Conservation (phyloP, 768 basidiomycete genomes). For the Tylopilus vinaceipallidus region DNA sequence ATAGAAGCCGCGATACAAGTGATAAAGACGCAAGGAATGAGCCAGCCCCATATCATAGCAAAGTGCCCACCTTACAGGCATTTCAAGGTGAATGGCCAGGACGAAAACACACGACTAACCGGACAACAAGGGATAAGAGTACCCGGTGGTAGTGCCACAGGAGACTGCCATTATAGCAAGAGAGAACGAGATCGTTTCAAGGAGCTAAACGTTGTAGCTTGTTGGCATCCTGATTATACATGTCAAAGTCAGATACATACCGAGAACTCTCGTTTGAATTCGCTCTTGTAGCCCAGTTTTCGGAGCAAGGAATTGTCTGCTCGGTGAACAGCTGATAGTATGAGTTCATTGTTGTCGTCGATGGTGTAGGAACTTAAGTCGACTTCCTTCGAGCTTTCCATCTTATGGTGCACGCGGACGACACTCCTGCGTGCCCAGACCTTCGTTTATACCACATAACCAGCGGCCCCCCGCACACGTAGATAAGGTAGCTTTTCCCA, state of each 20-base stretch:
- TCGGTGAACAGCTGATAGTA: conserved; percentile 7
- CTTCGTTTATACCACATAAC: background rate
- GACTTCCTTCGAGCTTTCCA: background rate
- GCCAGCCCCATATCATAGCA: conserved; percentile 8
- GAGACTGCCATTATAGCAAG: conserved; percentile 24
- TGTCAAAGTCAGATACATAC: background rate
- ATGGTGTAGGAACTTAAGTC: background rate
- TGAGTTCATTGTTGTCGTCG: background rate
- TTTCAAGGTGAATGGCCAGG: background rate
- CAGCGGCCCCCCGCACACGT: background rate
- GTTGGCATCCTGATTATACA: background rate
- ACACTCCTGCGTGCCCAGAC: background rate
- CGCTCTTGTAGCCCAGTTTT: conserved; percentile 28
- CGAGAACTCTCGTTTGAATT: conserved; percentile 26
- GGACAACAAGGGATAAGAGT: background rate
- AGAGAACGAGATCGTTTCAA: conserved; percentile 26
- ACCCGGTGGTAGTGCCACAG: conserved; percentile 14
- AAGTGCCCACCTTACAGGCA: background rate
- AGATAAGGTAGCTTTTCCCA: background rate
- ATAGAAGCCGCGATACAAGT: conserved; percentile 12
- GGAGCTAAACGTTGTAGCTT: background rate
- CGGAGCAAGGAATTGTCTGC: conserved; percentile 17
- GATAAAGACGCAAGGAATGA: conserved; percentile 7
- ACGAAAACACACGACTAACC: background rate
- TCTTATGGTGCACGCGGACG: background rate